phyloP scores from a whole-genome alignment of 2,329 filamentous ascomycete genomes.

The Colletotrichum melonis region DNA sequence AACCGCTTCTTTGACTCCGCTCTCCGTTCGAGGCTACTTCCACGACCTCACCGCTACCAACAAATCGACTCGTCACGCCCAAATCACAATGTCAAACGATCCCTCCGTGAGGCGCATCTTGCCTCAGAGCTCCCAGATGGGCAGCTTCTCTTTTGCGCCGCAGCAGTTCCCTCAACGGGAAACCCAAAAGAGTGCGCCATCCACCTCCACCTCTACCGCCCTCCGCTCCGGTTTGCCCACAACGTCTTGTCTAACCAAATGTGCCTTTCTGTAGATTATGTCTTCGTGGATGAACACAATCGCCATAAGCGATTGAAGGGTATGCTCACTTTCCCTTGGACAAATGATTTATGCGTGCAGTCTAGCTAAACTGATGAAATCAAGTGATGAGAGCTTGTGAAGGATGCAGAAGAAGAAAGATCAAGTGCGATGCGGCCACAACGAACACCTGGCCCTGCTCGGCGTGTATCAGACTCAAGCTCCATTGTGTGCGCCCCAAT shows the following conservation, averaged over 20 bases:
- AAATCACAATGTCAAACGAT: constrained; percentile 69
- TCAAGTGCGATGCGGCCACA: constrained; percentile 97
- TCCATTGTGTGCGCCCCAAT: constrained; percentile 91
- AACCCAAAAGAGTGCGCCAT: constrained; percentile 82
- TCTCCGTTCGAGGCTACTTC: constrained; percentile 32
- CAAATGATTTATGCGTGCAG: neutral
- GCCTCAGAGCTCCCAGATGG: constrained; percentile 77
- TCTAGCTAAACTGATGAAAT: constrained; percentile 19
- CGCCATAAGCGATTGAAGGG: constrained; percentile 96
- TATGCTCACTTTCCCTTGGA: constrained; percentile 51
- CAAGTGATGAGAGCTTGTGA: constrained; percentile 97
- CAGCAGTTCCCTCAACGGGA: constrained; percentile 68
- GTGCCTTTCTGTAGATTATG: constrained; percentile 78
- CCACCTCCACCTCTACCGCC: constrained; percentile 12
- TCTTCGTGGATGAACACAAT: constrained; percentile 99
- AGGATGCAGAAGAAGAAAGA: constrained; percentile 93
- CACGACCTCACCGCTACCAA: constrained; percentile 28
- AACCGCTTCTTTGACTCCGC: constrained; percentile 30
- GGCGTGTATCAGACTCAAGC: constrained; percentile 89
- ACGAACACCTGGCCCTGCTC: constrained; percentile 98
- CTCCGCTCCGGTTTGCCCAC: neutral
- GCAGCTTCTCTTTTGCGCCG: constrained; percentile 81
- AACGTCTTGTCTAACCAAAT: constrained; percentile 43
- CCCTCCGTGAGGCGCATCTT: constrained; percentile 70
- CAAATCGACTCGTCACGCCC: constrained; percentile 16